Evolutionary conservation across 2,329 filamentous ascomycete species (phyloP).

Genomic region (Passalora sequoiae): DNA sequence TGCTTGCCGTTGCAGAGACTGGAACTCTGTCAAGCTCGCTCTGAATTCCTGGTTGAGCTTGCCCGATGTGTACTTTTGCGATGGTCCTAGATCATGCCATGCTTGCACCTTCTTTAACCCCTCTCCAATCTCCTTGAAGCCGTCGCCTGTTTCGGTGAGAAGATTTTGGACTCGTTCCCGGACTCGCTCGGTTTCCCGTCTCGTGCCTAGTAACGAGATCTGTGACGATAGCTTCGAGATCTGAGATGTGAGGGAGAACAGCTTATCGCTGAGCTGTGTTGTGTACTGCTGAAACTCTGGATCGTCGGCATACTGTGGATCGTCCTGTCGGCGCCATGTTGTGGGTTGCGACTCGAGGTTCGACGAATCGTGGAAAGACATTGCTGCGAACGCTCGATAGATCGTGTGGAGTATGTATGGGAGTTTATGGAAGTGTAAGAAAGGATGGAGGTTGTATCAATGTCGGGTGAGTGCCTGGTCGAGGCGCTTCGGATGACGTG

Average conservation of each 20-base stretch:
- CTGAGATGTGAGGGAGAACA: slow-evolving; percentile 84
- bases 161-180: slow-evolving; percentile 84
- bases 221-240: slow-evolving; percentile 81
- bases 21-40: slow-evolving; percentile 82
- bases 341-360: slow-evolving; percentile 76
- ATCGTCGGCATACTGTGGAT: slow-evolving; percentile 77
- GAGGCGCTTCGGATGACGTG: too few species aligned
- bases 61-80: slow-evolving; percentile 91
- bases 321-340: slow-evolving; percentile 61
- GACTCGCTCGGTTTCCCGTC: slow-evolving; percentile 83
- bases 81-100: slow-evolving; percentile 65
- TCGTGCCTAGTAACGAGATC: slow-evolving; percentile 78
- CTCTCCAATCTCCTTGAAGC: slow-evolving; percentile 89
- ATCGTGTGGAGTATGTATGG: not conserved
- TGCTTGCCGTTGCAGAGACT: slow-evolving; percentile 80
- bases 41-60: slow-evolving; percentile 94
- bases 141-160: slow-evolving; percentile 76
- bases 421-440: too few species aligned
- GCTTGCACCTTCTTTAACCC: slow-evolving; percentile 86
- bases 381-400: too few species aligned
- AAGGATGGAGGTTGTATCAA: too few species aligned
- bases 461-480: too few species aligned
- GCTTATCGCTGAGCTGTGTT: slow-evolving; percentile 75
- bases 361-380: slow-evolving; percentile 89
- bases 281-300: slow-evolving; percentile 84